Evolutionary conservation across 331 rosid species (phyloP).

Genomic region (Phaseolus coccineus): DNA sequence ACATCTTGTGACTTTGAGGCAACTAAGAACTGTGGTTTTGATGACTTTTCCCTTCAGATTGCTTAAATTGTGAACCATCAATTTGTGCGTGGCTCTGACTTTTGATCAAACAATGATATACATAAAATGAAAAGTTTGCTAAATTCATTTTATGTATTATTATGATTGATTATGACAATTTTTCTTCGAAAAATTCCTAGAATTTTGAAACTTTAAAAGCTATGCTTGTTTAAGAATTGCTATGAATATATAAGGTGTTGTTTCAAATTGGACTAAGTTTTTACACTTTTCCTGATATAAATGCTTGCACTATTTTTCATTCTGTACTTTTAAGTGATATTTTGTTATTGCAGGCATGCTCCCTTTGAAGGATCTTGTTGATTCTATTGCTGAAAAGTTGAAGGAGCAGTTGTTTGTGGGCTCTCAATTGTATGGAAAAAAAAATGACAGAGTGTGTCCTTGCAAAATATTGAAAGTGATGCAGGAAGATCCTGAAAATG

Average conservation of each 20-base stretch:
- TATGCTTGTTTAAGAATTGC: constrained; percentile 19
- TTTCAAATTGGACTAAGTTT: constrained; percentile 6
- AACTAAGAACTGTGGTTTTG: neutral
- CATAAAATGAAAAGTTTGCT: constrained; percentile 15
- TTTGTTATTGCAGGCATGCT: constrained; percentile 70
- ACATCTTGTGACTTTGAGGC: constrained; percentile 2
- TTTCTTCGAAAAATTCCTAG: neutral
- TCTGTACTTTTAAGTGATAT: constrained; percentile 17
- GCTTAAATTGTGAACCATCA: neutral
- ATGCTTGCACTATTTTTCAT: constrained; percentile 9
- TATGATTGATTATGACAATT: neutral
- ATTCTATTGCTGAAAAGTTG: constrained; percentile 71
- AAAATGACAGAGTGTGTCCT: constrained; percentile 55
- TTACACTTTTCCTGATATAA: neutral
- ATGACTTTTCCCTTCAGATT: neutral
- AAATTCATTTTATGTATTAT: constrained; percentile 19
- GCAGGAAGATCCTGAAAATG: constrained; percentile 50
- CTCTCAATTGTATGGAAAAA: constrained; percentile 77
- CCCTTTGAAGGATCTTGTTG: constrained; percentile 87
- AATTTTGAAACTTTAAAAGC: neutral
- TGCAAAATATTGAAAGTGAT: constrained; percentile 77
- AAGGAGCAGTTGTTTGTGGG: constrained; percentile 69
- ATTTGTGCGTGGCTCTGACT: neutral
- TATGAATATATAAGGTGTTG: neutral
- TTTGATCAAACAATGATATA: constrained; percentile 3